phyloP scores from a whole-genome alignment of 805 yeast genomes.

The Starmerella gropengiesseri region DNA sequence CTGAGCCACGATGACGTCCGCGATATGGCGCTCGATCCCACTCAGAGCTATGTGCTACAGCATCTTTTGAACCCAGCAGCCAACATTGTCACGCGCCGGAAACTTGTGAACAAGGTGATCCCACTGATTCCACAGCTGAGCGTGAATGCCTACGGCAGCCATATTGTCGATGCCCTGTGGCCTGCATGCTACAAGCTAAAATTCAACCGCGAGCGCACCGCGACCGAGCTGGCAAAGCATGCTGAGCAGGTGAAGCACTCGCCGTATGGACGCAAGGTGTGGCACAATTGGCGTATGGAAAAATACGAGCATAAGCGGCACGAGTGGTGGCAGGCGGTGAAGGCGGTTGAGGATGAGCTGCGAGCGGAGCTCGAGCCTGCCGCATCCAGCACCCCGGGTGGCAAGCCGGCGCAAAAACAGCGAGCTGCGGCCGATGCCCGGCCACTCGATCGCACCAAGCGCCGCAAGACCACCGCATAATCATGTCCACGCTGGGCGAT shows the following conservation, averaged over 20 bases:
- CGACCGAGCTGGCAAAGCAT: slow-evolving; percentile 47
- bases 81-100: slow-evolving; percentile 47
- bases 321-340: slow-evolving; percentile 60
- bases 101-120: slow-evolving; percentile 53
- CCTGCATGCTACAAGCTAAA: slow-evolving; percentile 62
- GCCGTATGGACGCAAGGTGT: slow-evolving; percentile 77
- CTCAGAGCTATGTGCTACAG: slow-evolving; percentile 82
- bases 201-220: slow-evolving; percentile 78
- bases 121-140: slow-evolving; percentile 49
- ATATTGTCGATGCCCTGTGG: slow-evolving; percentile 79
- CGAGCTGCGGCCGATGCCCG: too few relatives aligned
- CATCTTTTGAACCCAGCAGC: slow-evolving; percentile 41
- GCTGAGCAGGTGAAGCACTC: slow-evolving; percentile 69
- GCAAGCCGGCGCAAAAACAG: too few relatives aligned
- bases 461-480: slow-evolving; percentile 4
- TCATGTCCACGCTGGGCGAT: background rate
- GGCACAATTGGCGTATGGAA: slow-evolving; percentile 94
- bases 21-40: slow-evolving; percentile 79
- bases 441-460: slow-evolving; percentile 3
- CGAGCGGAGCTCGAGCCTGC: slow-evolving; percentile 12
- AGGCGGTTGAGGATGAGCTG: slow-evolving; percentile 28
- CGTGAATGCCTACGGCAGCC: slow-evolving; percentile 85
- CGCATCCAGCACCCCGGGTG: background rate
- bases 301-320: slow-evolving; percentile 55
- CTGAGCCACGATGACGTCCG: slow-evolving; percentile 46